phyloP scores from a whole-genome alignment of 495 filamentous ascomycete species.

The Penicillium psychrofluorescens region DNA sequence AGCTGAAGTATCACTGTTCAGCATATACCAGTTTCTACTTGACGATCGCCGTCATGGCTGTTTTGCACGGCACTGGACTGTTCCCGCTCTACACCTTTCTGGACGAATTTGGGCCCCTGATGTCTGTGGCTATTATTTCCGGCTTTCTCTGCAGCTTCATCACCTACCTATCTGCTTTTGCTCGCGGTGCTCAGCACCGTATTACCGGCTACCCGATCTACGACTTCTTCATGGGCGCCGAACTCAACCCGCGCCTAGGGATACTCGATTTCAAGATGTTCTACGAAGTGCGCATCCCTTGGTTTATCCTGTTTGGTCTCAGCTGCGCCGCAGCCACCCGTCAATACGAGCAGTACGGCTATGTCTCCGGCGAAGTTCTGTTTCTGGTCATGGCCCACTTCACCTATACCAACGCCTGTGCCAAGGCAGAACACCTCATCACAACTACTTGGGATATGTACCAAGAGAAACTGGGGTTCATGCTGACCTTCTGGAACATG shows the following conservation, averaged over 20 bases:
- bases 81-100: constrained; percentile 81
- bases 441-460: constrained; percentile 96
- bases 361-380: constrained; percentile 73
- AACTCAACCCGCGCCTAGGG: constrained; percentile 84
- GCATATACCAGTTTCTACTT: constrained; percentile 69
- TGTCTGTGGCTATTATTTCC: constrained; percentile 81
- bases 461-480: constrained; percentile 98
- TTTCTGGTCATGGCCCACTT: constrained; percentile 90
- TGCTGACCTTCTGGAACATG: constrained; percentile 99
- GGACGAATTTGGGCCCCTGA: constrained; percentile 80
- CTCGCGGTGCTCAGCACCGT: constrained; percentile 77
- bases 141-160: constrained; percentile 68
- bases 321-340: constrained; percentile 68
- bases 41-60: constrained; percentile 58
- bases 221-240: constrained; percentile 98
- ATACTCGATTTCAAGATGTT: constrained; percentile 98
- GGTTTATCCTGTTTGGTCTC: constrained; percentile 84
- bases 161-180: constrained; percentile 71
- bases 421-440: constrained; percentile 93
- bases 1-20: constrained; percentile 80
- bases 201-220: constrained; percentile 85
- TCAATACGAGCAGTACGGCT: constrained; percentile 83
- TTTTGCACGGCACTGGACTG: constrained; percentile 63
- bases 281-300: constrained; percentile 90
- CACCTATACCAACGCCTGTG: constrained; percentile 87